These are phyloP conservation scores for Trypanosoma caninum DNA, from an alignment of 208 protist species.

Conservation along the genomic window DNA sequence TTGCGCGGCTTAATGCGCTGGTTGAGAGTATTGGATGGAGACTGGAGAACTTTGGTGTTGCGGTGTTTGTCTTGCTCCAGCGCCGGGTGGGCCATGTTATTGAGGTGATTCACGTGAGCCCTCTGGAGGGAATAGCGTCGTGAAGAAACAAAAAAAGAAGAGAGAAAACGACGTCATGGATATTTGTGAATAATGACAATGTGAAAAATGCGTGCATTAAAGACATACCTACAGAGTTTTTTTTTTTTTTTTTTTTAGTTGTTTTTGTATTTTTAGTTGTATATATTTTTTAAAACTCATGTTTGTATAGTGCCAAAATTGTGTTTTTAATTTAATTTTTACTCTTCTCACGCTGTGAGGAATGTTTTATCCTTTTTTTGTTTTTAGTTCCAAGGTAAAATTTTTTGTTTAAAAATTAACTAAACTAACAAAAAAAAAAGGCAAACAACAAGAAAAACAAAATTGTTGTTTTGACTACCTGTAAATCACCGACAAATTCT, in stretches of 20 bases:
- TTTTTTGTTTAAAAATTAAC: neutral
- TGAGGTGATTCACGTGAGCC: constrained; percentile 36
- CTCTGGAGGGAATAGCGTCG: neutral
- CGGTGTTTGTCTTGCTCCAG: constrained; percentile 35
- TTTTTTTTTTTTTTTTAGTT: neutral
- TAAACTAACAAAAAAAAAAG: constrained; percentile 18
- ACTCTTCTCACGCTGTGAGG: no score
- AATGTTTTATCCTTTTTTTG: neutral
- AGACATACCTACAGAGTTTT: neutral
- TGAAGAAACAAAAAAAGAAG: neutral
- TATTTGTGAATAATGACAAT: no score
- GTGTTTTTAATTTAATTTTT: no score
- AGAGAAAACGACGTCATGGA: neutral
- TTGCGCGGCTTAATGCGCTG: constrained; percentile 29
- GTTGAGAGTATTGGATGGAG: constrained; percentile 39
- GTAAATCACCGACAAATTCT: no score
- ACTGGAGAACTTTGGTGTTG: constrained; percentile 52
- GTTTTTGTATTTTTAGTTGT: neutral
- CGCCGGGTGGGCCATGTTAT: constrained; percentile 35
- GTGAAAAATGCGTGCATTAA: no score
- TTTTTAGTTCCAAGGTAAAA: neutral
- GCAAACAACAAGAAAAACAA: constrained; percentile 8
- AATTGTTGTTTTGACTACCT: neutral
- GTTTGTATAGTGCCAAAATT: no score
- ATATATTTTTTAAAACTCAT: no score